Evolutionary conservation across 2,329 filamentous ascomycete species (phyloP).

Genomic region (Claviceps monticola): DNA sequence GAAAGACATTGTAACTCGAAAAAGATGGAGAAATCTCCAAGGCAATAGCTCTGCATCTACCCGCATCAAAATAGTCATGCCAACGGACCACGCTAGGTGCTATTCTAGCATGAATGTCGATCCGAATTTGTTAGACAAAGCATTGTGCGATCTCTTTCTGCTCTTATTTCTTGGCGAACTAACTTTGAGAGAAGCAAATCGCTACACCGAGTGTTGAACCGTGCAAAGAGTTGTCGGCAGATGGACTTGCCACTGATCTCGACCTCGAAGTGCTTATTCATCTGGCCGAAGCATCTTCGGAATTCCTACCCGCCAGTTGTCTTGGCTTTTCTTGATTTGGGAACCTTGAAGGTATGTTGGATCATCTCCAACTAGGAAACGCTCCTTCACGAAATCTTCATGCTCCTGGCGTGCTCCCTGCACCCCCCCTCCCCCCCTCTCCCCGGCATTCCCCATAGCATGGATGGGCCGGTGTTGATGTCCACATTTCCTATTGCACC

Average conservation of each 20-base stretch:
- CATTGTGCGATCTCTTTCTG: background rate
- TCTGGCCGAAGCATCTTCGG: background rate
- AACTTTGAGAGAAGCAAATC: background rate
- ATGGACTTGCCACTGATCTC: background rate
- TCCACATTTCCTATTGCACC: background rate
- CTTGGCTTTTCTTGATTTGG: background rate
- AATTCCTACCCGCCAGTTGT: background rate
- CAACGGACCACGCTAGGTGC: background rate
- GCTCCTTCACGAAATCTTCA: conserved; percentile 1
- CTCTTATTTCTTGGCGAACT: background rate
- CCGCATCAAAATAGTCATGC: background rate
- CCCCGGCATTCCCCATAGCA: background rate
- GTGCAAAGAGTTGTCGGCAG: background rate
- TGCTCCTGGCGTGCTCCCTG: background rate
- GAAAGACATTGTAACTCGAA: no score
- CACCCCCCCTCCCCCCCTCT: background rate
- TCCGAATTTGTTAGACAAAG: background rate
- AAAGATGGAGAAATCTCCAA: no score
- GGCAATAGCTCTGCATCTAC: conserved; percentile 1
- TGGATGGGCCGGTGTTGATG: background rate
- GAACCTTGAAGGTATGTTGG: background rate
- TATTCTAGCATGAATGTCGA: background rate
- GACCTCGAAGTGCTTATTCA: background rate
- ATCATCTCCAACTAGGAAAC: background rate
- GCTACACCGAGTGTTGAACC: background rate